Conservation (phyloP, 2,329 filamentous ascomycete species). For the Trichoderma sp. region DNA sequence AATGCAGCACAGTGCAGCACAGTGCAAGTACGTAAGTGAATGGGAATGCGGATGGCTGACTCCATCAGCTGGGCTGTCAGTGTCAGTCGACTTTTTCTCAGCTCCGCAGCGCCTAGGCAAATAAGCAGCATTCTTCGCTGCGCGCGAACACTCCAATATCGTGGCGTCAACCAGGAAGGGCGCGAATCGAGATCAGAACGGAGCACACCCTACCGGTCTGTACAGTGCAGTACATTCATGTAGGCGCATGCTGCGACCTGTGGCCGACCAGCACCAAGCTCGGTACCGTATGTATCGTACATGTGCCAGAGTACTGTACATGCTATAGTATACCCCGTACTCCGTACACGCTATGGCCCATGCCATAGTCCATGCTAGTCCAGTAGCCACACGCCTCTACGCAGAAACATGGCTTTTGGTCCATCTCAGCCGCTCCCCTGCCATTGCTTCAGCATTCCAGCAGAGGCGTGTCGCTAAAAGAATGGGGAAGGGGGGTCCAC, state of each 20-base stretch:
- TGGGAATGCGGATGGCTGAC: background rate
- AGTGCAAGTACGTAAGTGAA: background rate
- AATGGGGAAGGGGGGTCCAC: background rate
- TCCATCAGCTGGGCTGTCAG: slow-evolving; percentile 13
- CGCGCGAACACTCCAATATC: slow-evolving; percentile 17
- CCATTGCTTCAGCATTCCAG: slow-evolving; percentile 9
- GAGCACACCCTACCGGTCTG: slow-evolving; percentile 7
- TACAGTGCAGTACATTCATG: too few relatives aligned
- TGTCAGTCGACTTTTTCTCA: slow-evolving; percentile 9
- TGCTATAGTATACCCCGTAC: too few relatives aligned
- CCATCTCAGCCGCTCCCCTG: slow-evolving; percentile 15
- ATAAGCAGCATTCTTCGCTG: slow-evolving; percentile 9
- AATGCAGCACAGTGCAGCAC: too few relatives aligned
- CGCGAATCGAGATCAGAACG: slow-evolving; percentile 16
- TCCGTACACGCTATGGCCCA: too few relatives aligned
- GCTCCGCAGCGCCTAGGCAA: slow-evolving; percentile 10
- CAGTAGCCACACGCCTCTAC: slow-evolving; percentile 3
- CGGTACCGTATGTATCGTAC: too few relatives aligned
- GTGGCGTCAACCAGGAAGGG: slow-evolving; percentile 12
- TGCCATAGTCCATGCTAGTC: too few relatives aligned
- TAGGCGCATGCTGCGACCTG: background rate
- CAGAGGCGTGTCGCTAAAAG: slow-evolving; percentile 8
- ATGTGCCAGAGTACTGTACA: too few relatives aligned
- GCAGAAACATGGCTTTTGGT: slow-evolving; percentile 1
- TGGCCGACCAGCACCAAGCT: background rate